Evolutionary conservation across 176 grass and related monocot genomes (phyloP), one percentile per base, ranked within the genome.

Genomic region (Neostapfia colusana): DNA sequence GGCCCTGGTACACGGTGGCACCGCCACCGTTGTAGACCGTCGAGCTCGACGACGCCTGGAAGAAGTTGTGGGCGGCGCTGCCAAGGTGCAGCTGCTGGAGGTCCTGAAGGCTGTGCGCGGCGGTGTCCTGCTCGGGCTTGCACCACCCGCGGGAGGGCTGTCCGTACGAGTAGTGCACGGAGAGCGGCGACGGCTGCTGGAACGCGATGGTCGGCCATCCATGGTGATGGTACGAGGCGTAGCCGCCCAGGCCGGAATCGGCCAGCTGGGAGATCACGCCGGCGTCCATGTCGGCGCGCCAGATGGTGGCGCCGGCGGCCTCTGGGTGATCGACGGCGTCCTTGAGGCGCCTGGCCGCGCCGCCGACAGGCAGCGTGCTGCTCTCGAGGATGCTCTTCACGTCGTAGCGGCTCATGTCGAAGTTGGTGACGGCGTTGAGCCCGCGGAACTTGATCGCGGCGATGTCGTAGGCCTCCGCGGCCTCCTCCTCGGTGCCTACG

Each of bases 381-480:
- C 89, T 88, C 63, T 85, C 72, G 37, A 88, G 78, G 65, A 93
- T 93, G 90, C 83, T 80, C 76, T 93, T 80, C 3, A 87, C 86
- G 72, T 93, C 86, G 83, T 93, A 93, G 67, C 86, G 86, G 73
- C 69, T 89, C 83, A 93, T 89, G 80, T 93, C 86, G 55, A 93
- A 93, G 83, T 93, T 93, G 54, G 90, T 93, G 46, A 89, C 90
- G 70, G 90, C 90, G 40, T 84, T 93, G 24, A 86, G 74, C 5
- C 90, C 90, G 0, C 90, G 71, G 81, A 93, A 93, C 80, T 93
- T 93, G 80, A 93, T 93, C 16, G 90, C 90, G 4, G 86, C 90
- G 18, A 89, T 89, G 67, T 93, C 90, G 72, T 93, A 93, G n/a
- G 90, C 90, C 86, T 93, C 90, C 65, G 90, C 90, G 4, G 90